Conservation (phyloP, 495 filamentous ascomycete species). For the Aspergillus carlsbadensis region DNA sequence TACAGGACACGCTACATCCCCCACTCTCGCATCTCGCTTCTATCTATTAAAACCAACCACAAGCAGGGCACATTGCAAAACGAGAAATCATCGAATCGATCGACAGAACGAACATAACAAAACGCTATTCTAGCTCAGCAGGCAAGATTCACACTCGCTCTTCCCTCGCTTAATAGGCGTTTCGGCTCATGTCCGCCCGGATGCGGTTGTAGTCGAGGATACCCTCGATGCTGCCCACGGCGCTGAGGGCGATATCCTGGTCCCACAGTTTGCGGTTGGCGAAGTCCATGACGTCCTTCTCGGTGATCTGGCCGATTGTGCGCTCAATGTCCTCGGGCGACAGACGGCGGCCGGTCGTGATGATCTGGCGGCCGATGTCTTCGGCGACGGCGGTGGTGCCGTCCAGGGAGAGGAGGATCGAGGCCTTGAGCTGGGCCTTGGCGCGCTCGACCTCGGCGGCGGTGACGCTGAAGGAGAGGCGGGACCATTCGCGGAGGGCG, state of each 20-base stretch:
- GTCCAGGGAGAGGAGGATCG: conserved; percentile 93
- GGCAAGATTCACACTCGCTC: too few species aligned
- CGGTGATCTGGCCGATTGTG: conserved; percentile 80
- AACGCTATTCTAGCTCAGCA: conserved; percentile 10
- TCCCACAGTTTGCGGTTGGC: conserved; percentile 92
- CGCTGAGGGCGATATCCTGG: conserved; percentile 89
- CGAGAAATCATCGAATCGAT: conserved; percentile 18
- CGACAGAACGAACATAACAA: conserved; percentile 12
- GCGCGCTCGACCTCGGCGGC: conserved; percentile 94
- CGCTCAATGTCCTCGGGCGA: conserved; percentile 91
- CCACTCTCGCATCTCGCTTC: conserved; percentile 21
- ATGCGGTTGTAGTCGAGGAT: conserved; percentile 87
- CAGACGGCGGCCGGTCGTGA: conserved; percentile 93
- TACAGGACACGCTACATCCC: conserved; percentile 32
- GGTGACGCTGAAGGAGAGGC: conserved; percentile 80
- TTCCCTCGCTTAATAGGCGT: conserved; percentile 35
- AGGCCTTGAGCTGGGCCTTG: conserved; percentile 98
- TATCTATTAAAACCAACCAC: conserved; percentile 31
- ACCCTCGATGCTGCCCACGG: conserved; percentile 90
- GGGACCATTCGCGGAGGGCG: conserved; percentile 95
- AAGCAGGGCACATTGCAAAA: conserved; percentile 10
- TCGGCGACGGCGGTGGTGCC: conserved; percentile 96
- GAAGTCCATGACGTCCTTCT: conserved; percentile 97
- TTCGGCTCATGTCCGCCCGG: conserved; percentile 86
- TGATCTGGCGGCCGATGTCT: conserved; percentile 97